Evolutionary conservation across 179 eudicot genomes (phyloP), one percentile per base, ranked within the genome.

Genomic region (Patellifolia procumbens): DNA sequence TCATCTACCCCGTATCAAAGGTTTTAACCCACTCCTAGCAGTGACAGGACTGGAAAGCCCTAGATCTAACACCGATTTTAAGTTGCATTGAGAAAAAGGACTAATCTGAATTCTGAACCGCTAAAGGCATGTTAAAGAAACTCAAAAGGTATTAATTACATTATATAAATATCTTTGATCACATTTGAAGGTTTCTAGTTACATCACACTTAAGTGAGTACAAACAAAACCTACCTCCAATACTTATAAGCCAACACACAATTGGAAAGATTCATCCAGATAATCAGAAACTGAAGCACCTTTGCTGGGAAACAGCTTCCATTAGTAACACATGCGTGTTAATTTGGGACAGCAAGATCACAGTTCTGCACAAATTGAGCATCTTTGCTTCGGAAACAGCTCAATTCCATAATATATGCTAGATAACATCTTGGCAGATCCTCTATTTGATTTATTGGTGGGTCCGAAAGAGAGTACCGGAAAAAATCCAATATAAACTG

Each of bases 231-330:
- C 68, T 15, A 51, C 49, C 70, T 48, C 70, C 60, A 32, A 20
- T 4, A 6, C 1, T 32, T 49, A 52, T 9, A 48, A 71, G 24
- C 20, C 71, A 49, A 46, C 26, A 59, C 24, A 53, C 29, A n/a
- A 45, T 37, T 7, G 48, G 26, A 65, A 75, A 39, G 45, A 35
- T 43, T 60, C 66, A 66, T 39, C 75, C 49, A 66, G 32, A 26
- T 52, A 75, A 43, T 45, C 69, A 31, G 45, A 56, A 9, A 64
- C 35, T 37, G 8, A 28, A 60, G 29, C 64, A 34, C 15, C 20
- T 60, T 62, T 62, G 42, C 42, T 31, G 42, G 22, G 67, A 62
- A 62, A 60, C 34, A 28, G 64, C 34, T 60, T 29, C 28, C 15
- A 1, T 16, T 60, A 52, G 28, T 12, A 22, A 61, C 39, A 61